Conservation (phyloP, 2,329 filamentous ascomycete genomes). For the Thyridium curvatum region DNA sequence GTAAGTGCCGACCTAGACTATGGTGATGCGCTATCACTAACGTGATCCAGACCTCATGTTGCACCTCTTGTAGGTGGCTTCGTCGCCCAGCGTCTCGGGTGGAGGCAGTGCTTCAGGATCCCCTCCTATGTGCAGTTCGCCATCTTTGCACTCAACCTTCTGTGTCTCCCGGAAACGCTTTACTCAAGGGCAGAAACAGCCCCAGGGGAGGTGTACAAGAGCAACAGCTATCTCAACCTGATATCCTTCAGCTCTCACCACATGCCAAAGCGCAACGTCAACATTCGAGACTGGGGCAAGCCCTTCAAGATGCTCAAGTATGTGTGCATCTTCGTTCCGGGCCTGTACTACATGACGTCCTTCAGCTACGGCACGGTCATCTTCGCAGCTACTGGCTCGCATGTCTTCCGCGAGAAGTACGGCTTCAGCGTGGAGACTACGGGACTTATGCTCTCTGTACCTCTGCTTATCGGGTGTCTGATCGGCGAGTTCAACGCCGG, state of each 20-base stretch:
- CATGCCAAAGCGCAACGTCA: conserved; percentile 2
- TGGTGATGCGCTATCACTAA: too few species aligned
- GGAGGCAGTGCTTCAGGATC: conserved; percentile 17
- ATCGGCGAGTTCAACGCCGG: conserved; percentile 18
- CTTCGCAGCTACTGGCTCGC: conserved; percentile 14
- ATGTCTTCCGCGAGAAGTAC: conserved; percentile 13
- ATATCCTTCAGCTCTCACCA: conserved; percentile 5
- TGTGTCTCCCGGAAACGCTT: conserved; percentile 19
- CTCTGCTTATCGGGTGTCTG: conserved; percentile 15
- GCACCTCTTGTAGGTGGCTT: conserved; percentile 18
- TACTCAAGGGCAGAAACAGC: conserved; percentile 9
- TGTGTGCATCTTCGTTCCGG: conserved; percentile 11
- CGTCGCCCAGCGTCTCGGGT: conserved; percentile 17
- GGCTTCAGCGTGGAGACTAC: conserved; percentile 15
- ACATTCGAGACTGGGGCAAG: conserved; percentile 8
- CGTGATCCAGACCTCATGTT: conserved; percentile 5
- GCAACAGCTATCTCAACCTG: conserved; percentile 4
- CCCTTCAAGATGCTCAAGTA: conserved; percentile 16
- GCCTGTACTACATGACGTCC: conserved; percentile 14
- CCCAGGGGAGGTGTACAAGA: not conserved
- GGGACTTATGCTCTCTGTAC: conserved; percentile 16
- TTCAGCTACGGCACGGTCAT: conserved; percentile 17
- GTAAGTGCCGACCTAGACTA: too few species aligned
- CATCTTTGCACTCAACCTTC: conserved; percentile 13
- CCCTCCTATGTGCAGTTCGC: conserved; percentile 16